A percentile compares a stretch with the other conserved stretches of the same genome.
Conservation (phyloP, 2,329 filamentous ascomycete genomes). For the Venturia asperata region DNA sequence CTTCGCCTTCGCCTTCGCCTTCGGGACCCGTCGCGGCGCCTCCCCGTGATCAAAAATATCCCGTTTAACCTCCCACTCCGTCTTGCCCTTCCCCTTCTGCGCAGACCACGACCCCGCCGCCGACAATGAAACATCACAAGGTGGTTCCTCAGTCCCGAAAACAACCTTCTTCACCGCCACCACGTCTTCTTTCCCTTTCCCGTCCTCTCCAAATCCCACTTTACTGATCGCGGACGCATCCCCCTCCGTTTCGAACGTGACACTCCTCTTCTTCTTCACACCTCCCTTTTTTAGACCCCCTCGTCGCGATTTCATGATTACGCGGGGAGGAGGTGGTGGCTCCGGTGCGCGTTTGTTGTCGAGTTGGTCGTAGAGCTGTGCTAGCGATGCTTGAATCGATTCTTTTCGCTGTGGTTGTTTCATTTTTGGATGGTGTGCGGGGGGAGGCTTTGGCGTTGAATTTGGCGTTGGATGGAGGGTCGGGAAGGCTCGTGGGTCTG, state of each 20-base stretch:
- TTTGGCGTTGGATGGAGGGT: too few species aligned
- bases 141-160: background rate
- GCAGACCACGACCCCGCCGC: too few species aligned
- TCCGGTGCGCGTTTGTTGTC: slow-evolving; percentile 2
- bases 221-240: background rate
- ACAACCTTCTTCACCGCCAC: background rate
- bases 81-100: background rate
- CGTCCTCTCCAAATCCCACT: background rate
- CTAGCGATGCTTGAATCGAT: background rate
- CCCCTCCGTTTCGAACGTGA: background rate
- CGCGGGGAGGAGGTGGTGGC: background rate
- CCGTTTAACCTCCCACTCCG: background rate
- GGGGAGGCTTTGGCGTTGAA: too few species aligned
- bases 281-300: background rate
- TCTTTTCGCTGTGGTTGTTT: background rate
- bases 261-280: background rate
- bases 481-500: too few species aligned
- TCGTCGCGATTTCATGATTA: background rate
- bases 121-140: background rate
- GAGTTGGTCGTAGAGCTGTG: background rate
- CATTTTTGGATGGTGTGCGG: too few species aligned
- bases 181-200: background rate
- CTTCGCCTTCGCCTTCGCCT: background rate
- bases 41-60: slow-evolving; percentile 2
- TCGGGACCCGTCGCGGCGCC: background rate